phyloP scores from a whole-genome alignment of 495 filamentous ascomycete species.

The Aspergillus leporis region DNA sequence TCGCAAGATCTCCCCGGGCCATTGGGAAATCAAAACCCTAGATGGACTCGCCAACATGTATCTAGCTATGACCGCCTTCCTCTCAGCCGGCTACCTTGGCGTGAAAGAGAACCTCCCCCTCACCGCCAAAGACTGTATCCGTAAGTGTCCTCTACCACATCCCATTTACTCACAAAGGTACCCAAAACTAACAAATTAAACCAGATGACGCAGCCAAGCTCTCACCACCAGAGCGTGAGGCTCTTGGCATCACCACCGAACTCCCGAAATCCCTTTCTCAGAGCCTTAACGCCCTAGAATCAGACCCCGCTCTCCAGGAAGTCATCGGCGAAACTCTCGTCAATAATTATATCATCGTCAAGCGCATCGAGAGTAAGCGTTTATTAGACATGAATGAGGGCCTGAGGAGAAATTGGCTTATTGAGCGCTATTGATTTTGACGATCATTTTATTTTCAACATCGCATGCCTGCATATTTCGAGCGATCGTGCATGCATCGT shows the following conservation, averaged over 20 bases:
- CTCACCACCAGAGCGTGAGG: constrained; percentile 19
- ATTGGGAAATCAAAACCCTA: constrained; percentile 44
- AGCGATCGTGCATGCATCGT: no score
- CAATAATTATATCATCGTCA: constrained; percentile 59
- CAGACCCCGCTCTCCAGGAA: constrained; percentile 24
- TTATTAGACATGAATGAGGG: constrained; percentile 52
- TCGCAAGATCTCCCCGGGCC: constrained; percentile 37
- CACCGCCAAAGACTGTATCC: constrained; percentile 55
- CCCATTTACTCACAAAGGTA: neutral
- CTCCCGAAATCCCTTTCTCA: constrained; percentile 38
- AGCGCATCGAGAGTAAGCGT: constrained; percentile 53
- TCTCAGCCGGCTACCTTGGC: constrained; percentile 67
- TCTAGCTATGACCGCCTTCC: constrained; percentile 56
- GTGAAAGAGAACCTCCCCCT: constrained; percentile 47
- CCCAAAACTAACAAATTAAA: neutral
- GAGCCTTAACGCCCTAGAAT: constrained; percentile 26
- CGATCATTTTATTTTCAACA: neutral
- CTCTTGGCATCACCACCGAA: constrained; percentile 41
- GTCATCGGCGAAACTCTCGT: constrained; percentile 56
- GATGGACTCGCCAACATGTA: constrained; percentile 48
- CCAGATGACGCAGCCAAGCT: constrained; percentile 37
- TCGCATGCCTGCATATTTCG: neutral
- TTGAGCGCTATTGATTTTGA: constrained; percentile 50
- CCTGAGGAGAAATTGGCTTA: constrained; percentile 55
- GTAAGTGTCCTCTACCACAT: constrained; percentile 21